phyloP scores from a whole-genome alignment of 306 rosid genomes.

The Senna tora region DNA sequence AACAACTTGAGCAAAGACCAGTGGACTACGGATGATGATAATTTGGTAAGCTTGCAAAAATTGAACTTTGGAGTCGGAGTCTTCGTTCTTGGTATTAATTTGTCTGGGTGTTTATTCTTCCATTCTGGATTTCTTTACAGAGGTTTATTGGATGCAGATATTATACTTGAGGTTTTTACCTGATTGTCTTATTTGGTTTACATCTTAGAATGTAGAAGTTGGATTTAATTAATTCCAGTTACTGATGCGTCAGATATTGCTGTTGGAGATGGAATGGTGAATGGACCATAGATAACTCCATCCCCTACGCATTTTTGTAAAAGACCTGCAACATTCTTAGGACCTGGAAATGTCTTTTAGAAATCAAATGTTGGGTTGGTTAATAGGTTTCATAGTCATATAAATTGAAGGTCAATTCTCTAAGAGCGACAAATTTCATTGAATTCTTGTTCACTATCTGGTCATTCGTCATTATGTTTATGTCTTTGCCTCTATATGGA shows the following conservation, averaged over 20 bases:
- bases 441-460: background rate
- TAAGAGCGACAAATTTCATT: background rate
- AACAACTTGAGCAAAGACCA: conserved; percentile 53
- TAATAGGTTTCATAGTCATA: background rate
- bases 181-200: background rate
- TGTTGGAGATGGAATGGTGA: background rate
- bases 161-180: background rate
- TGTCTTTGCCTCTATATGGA: background rate
- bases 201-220: background rate
- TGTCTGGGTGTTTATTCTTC: conserved; percentile 10
- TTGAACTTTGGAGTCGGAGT: background rate
- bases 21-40: conserved; percentile 75
- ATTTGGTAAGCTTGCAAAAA: conserved; percentile 60
- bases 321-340: background rate
- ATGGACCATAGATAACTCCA: background rate
- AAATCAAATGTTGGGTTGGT: background rate
- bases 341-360: background rate
- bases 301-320: too few relatives aligned
- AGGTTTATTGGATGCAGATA: background rate
- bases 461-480: background rate
- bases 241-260: background rate
- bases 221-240: background rate
- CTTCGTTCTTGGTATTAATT: conserved; percentile 4
- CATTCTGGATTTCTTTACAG: background rate
- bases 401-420: background rate